These are phyloP conservation scores for Margaritispora aquatica DNA, from an alignment of 495 filamentous ascomycete species.

Conservation along the genomic window DNA sequence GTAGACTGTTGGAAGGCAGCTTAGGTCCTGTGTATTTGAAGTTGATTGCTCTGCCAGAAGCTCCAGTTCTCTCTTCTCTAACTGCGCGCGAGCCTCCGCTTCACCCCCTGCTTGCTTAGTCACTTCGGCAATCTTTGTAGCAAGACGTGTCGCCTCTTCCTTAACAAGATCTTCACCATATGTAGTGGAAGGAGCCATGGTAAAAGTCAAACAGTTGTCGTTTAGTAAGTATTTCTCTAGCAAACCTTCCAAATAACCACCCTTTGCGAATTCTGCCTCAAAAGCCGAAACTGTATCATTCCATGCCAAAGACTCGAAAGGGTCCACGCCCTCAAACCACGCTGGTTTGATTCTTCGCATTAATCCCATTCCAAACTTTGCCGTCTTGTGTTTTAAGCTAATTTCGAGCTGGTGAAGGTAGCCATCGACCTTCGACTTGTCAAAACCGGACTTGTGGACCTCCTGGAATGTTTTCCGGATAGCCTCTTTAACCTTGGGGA, in stretches of 20 bases:
- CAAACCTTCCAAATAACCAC: constrained; percentile 74
- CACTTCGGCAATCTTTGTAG: constrained; percentile 61
- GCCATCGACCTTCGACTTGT: constrained; percentile 82
- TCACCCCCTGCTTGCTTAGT: constrained; percentile 62
- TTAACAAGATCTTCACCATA: constrained; percentile 66
- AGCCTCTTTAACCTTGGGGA: constrained; percentile 66
- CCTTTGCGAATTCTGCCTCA: constrained; percentile 60
- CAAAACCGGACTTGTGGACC: constrained; percentile 68
- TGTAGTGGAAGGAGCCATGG: constrained; percentile 77
- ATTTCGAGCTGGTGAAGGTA: constrained; percentile 91
- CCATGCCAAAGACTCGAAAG: constrained; percentile 85
- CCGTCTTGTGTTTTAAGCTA: constrained; percentile 85
- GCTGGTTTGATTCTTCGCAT: constrained; percentile 80
- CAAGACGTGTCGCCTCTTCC: constrained; percentile 70
- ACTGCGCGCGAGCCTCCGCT: constrained; percentile 57
- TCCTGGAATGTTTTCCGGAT: constrained; percentile 63
- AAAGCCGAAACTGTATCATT: constrained; percentile 80
- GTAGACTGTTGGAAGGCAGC: constrained; percentile 79
- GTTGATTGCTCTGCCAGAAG: constrained; percentile 76
- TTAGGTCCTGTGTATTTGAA: constrained; percentile 73
- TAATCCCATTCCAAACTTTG: constrained; percentile 85
- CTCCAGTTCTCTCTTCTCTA: constrained; percentile 72
- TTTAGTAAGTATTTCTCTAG: constrained; percentile 88
- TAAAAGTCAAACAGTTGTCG: constrained; percentile 82
- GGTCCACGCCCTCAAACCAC: constrained; percentile 94